Base-by-base conservation (phyloP, 2,329 filamentous ascomycete species). In the Xylariales sp. region DNA sequence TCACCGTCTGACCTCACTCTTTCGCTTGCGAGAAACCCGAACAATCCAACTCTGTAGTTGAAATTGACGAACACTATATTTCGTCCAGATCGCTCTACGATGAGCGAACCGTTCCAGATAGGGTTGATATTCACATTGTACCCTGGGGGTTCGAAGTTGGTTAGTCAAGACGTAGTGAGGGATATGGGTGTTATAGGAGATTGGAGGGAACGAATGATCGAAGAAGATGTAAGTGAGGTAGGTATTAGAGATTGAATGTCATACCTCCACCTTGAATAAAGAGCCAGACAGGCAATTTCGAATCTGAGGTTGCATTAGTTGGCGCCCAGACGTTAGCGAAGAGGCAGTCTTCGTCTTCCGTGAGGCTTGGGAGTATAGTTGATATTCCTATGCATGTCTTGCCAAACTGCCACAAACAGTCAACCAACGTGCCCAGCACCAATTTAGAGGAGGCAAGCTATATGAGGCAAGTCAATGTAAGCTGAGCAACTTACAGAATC, bases 41-140 rank as follows among this genome's bases (percentile, higher is more conserved):
- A 74, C 0, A 76, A 60, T 0, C 78, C 78, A 6, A 85, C 74
- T 6, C 81, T 70, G 50, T 82, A 82, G 56, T 80, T 78, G 54
- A 81, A 79, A 48, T 74, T 74, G 33, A 81, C 75, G 38, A 76
- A 67, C 12, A 82, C 59, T 33, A 81, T 61, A 43, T 62, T 65
- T 18, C 61, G 48, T 12, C 55, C 61, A 0, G 72, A 74, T 44
- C 53, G 53, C 19, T 62, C 52, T 17, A 77, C 61, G 4, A 74
- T 60, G 17, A 62, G 57, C 0, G 66, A 63, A 21, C 70, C 73
- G 51, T 76, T 73, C 54, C 65, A 73, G 52, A 74, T 70, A 12
- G 62, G 60, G 41, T 76, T 78, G n/a, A 63, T 56, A 40, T 73
- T 68, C 13, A 46, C 42, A 0, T 60, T 60, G 41, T 74, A 76